Conservation (phyloP, 2,329 filamentous ascomycete species). For the Stagonosporopsis cucurbitacearum region DNA sequence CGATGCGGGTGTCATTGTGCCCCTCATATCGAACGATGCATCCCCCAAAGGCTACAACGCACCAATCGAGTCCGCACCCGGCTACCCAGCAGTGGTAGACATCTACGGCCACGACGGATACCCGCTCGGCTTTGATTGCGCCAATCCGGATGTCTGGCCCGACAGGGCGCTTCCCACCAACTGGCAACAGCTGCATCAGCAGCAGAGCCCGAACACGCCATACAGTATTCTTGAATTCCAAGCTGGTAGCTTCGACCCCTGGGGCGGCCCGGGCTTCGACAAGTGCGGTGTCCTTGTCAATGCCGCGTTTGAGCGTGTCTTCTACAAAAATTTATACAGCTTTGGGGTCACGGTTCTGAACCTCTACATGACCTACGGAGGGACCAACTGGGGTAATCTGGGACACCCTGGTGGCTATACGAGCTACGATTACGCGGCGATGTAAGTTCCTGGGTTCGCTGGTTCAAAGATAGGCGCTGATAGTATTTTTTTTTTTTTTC, state of each 20-base stretch:
- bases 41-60: slow-evolving; percentile 62
- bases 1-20: slow-evolving; percentile 73
- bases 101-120: slow-evolving; percentile 69
- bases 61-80: slow-evolving; percentile 52
- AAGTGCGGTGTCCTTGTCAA: slow-evolving; percentile 71
- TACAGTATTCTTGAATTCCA: slow-evolving; percentile 73
- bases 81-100: slow-evolving; percentile 63
- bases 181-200: slow-evolving; percentile 61
- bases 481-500: no score
- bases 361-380: slow-evolving; percentile 79
- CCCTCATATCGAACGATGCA: slow-evolving; percentile 78
- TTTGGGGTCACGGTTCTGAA: slow-evolving; percentile 72
- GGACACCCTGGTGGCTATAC: slow-evolving; percentile 66
- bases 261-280: slow-evolving; percentile 74
- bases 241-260: slow-evolving; percentile 75
- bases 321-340: slow-evolving; percentile 77
- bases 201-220: slow-evolving; percentile 69
- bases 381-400: slow-evolving; percentile 79
- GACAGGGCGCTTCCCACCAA: slow-evolving; percentile 61
- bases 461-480: no score
- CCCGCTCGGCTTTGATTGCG: slow-evolving; percentile 61
- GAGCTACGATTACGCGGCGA: slow-evolving; percentile 66
- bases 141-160: slow-evolving; percentile 68
- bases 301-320: slow-evolving; percentile 77
- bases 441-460: background rate